Conservation (phyloP, 805 yeast species). For the Metschnikowia gelsemii region DNA sequence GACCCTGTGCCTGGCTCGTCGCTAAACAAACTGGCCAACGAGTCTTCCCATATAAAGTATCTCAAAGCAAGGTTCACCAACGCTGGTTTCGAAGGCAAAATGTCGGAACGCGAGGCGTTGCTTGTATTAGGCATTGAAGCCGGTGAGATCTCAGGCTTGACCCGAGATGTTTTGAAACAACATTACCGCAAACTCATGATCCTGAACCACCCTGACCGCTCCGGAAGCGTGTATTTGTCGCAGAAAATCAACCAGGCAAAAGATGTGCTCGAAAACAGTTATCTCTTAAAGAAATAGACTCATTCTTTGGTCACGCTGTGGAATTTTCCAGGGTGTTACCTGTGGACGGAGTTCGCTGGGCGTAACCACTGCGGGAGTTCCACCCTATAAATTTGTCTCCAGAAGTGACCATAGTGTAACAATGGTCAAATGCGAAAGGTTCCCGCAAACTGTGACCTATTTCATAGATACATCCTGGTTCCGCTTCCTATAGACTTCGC, state of each 20-base stretch:
- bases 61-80: slow-evolving; percentile 22
- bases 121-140: slow-evolving; percentile 42
- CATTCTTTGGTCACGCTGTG: too few relatives aligned
- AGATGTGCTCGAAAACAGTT: slow-evolving; percentile 40
- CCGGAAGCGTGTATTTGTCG: slow-evolving; percentile 40
- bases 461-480: too few relatives aligned
- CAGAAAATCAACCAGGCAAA: slow-evolving; percentile 47
- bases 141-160: slow-evolving; percentile 32
- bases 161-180: slow-evolving; percentile 28
- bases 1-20: slow-evolving; percentile 11
- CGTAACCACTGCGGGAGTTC: too few relatives aligned
- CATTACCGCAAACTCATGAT: slow-evolving; percentile 41
- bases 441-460: too few relatives aligned
- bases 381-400: too few relatives aligned
- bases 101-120: slow-evolving; percentile 47
- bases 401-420: too few relatives aligned
- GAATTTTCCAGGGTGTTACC: not conserved
- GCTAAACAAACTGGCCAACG: slow-evolving; percentile 13
- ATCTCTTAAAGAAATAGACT: slow-evolving; percentile 26
- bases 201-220: slow-evolving; percentile 43
- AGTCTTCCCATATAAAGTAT: slow-evolving; percentile 20
- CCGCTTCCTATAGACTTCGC: too few relatives aligned
- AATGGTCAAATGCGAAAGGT: too few relatives aligned
- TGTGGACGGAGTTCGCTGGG: too few relatives aligned
- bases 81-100: slow-evolving; percentile 33